Evolutionary conservation across 768 basidiomycete genomes (phyloP).

Genomic region (Myochromella boudieri): DNA sequence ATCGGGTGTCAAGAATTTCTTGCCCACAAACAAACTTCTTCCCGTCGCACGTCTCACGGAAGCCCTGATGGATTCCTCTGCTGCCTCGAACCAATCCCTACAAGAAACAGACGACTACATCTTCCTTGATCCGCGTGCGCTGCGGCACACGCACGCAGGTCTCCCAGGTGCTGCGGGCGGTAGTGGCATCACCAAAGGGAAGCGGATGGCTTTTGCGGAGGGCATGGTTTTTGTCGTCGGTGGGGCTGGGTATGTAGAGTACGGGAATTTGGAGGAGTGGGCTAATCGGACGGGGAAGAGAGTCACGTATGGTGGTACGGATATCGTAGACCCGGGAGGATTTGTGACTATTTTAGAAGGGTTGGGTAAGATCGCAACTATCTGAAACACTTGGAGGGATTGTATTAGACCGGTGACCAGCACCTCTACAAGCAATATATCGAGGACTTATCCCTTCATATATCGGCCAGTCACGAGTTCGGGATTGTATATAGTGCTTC

Average conservation of each 20-base stretch:
- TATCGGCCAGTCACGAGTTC: background rate
- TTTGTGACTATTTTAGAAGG: constrained; percentile 75
- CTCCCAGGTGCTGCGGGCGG: constrained; percentile 54
- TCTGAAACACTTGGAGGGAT: constrained; percentile 3
- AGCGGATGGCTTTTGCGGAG: constrained; percentile 80
- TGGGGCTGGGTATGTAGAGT: constrained; percentile 96
- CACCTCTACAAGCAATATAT: background rate
- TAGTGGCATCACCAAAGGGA: constrained; percentile 38
- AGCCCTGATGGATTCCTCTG: constrained; percentile 95
- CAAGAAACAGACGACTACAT: constrained; percentile 97
- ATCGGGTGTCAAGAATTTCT: constrained; percentile 96
- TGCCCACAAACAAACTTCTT: constrained; percentile 92
- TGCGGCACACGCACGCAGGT: constrained; percentile 52
- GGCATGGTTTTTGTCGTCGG: constrained; percentile 94
- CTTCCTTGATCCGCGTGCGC: constrained; percentile 88
- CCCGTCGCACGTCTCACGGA: constrained; percentile 92
- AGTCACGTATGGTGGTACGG: constrained; percentile 94
- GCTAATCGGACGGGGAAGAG: constrained; percentile 77
- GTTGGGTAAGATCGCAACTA: constrained; percentile 48
- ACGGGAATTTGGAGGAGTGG: constrained; percentile 96
- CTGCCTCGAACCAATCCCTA: constrained; percentile 90
- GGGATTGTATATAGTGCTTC: no score
- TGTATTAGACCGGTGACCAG: background rate
- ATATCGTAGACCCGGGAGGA: constrained; percentile 86
- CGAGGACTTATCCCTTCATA: background rate